Evolutionary conservation across 495 filamentous ascomycete species (phyloP), one percentile per base, ranked within the genome.

Genomic region (Neurospora discreta): DNA sequence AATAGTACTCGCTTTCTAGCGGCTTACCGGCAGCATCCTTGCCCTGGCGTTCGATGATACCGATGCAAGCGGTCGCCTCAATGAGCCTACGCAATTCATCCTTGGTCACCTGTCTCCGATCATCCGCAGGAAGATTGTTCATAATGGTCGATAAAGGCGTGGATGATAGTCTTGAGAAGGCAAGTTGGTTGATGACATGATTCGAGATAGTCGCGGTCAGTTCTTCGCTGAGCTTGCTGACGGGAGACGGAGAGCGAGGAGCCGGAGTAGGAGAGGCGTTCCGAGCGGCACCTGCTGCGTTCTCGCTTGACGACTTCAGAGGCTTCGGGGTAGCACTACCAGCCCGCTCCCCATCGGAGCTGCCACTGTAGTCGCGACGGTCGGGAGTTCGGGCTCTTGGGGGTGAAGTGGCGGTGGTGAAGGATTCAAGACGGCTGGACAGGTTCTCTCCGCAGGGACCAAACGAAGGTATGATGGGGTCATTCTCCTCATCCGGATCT

Each of bases 1-100:
- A 99, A 79, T 98, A 98, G 77, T 94, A 99, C 81, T 99, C 94
- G 82, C 90, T 94, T 84, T 99, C 95, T 11, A 99, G 87, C 8
- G 89, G 85, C 84, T 97, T 94, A 73, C 95, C 95, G 0, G 95
- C 95, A 18, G 95, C 95, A 82, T 99, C 95, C 79, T 98, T 99
- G 77, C 95, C 95, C 78, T 93, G 90, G 42, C 95, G 89, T 68
- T 88, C 86, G 75, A 99, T 96, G 77, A 95, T 89, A 39, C 95
- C 95, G 68, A 98, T 88, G 75, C 92, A 96, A 30, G 87, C 81
- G 33, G 90, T 91, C 18, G 81, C 80, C 76, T 92, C 90, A 44
- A 98, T 87, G 70, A 97, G 84, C 42, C 80, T 80, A 43, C 90
- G 87, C 71, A 97, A 85, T 39, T 90, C 87, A 4, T 88, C 83